phyloP scores from a whole-genome alignment of 139 green algal genomes.

The Tetraselmis striata region DNA sequence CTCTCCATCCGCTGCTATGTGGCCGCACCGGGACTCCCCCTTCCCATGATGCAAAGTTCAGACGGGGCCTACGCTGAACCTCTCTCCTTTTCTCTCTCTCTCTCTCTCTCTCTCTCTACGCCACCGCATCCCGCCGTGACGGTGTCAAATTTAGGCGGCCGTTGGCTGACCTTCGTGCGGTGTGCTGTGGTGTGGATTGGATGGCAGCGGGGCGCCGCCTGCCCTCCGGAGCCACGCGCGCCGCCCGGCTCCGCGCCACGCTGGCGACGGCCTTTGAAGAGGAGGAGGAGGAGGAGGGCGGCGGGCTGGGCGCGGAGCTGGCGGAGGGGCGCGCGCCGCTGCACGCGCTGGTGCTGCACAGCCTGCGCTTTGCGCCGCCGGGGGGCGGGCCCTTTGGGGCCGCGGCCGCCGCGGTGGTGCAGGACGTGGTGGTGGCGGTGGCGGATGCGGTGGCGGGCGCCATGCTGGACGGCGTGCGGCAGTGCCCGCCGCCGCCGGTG shows the following conservation, averaged over 20 bases:
- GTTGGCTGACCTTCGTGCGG: too few species aligned
- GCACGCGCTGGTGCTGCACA: conserved; percentile 14
- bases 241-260: background rate
- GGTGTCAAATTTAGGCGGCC: too few species aligned
- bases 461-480: conserved; percentile 32
- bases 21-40: too few species aligned
- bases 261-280: background rate
- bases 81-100: too few species aligned
- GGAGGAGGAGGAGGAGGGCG: background rate
- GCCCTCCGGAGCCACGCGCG: too few species aligned
- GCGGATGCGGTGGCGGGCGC: conserved; percentile 40
- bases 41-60: too few species aligned
- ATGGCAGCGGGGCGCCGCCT: too few species aligned
- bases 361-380: conserved; percentile 16
- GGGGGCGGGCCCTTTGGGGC: background rate
- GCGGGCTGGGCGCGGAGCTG: background rate
- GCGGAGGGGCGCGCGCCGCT: background rate
- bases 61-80: too few species aligned
- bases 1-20: too few species aligned
- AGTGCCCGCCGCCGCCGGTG: background rate
- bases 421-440: conserved; percentile 39
- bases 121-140: too few species aligned
- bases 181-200: too few species aligned
- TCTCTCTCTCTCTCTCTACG: too few species aligned
- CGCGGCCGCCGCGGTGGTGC: conserved; percentile 17